A percentile compares a stretch with the other conserved stretches of the same genome.
Evolutionary conservation across 2,329 filamentous ascomycete species (phyloP).

Genomic region (Cercospora sojina): DNA sequence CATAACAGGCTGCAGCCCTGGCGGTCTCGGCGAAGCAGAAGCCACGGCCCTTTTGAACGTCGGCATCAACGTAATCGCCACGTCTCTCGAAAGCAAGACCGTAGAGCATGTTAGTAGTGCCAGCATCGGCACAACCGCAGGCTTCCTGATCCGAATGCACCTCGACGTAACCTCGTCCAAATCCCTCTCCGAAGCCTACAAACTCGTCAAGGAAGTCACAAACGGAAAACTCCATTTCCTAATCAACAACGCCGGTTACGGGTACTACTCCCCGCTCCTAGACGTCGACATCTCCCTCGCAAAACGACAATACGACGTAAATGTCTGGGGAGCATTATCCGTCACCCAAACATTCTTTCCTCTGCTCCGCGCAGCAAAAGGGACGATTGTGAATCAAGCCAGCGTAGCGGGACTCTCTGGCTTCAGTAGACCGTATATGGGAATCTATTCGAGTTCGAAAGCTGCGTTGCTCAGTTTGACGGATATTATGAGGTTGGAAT

Average conservation of each 20-base stretch:
- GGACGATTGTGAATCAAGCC: slow-evolving; percentile 41
- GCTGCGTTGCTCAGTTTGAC: slow-evolving; percentile 29
- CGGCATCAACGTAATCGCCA: slow-evolving; percentile 48
- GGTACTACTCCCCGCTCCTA: slow-evolving; percentile 32
- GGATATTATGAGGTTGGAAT: slow-evolving; percentile 32
- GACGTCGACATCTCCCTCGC: slow-evolving; percentile 42
- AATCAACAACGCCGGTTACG: slow-evolving; percentile 50
- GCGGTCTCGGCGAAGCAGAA: slow-evolving; percentile 49
- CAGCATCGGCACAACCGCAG: slow-evolving; percentile 10
- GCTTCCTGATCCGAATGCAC: slow-evolving; percentile 34
- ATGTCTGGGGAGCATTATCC: slow-evolving; percentile 47
- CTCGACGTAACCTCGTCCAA: slow-evolving; percentile 45
- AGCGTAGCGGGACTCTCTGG: slow-evolving; percentile 33
- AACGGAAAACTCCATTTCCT: slow-evolving; percentile 48
- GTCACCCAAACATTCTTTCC: slow-evolving; percentile 50
- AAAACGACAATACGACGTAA: slow-evolving; percentile 52
- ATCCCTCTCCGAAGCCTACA: slow-evolving; percentile 39
- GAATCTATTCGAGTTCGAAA: slow-evolving; percentile 39
- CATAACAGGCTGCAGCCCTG: slow-evolving; percentile 51
- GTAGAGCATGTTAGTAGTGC: slow-evolving; percentile 17
- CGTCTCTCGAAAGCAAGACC: slow-evolving; percentile 37
- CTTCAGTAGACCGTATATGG: slow-evolving; percentile 31
- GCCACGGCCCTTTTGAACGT: slow-evolving; percentile 47
- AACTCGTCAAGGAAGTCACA: slow-evolving; percentile 31
- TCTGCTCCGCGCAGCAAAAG: slow-evolving; percentile 41